These are phyloP conservation scores for Wickerhamomyces queroliae DNA, from an alignment of 805 yeast genomes.

Conservation along the genomic window DNA sequence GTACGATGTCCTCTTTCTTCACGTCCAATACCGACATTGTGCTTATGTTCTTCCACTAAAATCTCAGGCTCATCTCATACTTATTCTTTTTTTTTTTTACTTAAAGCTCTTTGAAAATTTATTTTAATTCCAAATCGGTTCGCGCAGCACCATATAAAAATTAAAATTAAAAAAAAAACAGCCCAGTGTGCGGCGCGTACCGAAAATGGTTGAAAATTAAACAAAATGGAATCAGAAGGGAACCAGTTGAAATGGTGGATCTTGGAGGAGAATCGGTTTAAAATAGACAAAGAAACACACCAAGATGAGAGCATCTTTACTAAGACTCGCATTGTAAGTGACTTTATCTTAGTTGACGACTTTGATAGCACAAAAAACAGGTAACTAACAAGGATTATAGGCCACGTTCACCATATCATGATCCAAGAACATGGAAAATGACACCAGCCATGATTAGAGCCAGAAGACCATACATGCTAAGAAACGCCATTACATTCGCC, in stretches of 20 bases:
- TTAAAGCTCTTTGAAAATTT: background rate
- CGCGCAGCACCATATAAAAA: background rate
- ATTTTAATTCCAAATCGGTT: constrained; percentile 2
- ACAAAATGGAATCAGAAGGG: background rate
- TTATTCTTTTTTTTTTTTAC: constrained; percentile 1
- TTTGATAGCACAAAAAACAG: background rate
- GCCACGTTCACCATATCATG: constrained; percentile 43
- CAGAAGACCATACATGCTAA: constrained; percentile 78
- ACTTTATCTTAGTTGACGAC: background rate
- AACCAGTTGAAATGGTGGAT: background rate
- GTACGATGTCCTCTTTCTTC: constrained; percentile 10
- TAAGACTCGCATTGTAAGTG: background rate
- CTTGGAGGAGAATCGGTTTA: background rate
- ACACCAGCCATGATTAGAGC: constrained; percentile 93
- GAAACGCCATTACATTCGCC: constrained; percentile 59
- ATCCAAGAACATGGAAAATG: constrained; percentile 74
- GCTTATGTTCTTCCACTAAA: background rate
- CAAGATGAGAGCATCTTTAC: background rate
- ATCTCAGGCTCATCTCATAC: background rate
- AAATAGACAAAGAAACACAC: background rate
- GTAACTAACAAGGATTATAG: constrained; percentile 10
- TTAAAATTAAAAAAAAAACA: no score
- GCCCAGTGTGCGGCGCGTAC: background rate
- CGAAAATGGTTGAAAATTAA: background rate
- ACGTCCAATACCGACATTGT: background rate